Evolutionary conservation across 805 yeast species (phyloP).

Genomic region (Ogataea angusta): DNA sequence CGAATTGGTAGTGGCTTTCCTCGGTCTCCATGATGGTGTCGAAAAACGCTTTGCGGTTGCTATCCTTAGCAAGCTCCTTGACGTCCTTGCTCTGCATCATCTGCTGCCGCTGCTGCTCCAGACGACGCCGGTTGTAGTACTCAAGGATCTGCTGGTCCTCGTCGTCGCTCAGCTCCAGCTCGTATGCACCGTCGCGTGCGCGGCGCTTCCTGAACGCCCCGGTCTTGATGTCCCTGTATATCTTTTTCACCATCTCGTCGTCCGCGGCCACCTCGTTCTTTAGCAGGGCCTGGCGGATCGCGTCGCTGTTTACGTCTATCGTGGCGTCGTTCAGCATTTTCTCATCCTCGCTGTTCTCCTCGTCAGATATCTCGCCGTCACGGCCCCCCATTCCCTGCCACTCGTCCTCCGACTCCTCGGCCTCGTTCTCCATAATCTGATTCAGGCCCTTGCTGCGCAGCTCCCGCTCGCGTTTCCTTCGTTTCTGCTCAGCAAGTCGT

Average conservation of each 20-base stretch:
- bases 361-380: constrained; percentile 58
- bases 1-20: constrained; percentile 19
- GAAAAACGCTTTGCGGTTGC: constrained; percentile 64
- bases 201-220: constrained; percentile 64
- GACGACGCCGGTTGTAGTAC: constrained; percentile 31
- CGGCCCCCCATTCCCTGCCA: constrained; percentile 79
- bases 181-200: constrained; percentile 50
- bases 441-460: constrained; percentile 57
- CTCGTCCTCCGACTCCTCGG: constrained; percentile 87
- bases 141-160: constrained; percentile 58
- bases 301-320: constrained; percentile 53
- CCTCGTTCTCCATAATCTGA: constrained; percentile 72
- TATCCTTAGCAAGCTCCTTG: constrained; percentile 45
- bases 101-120: constrained; percentile 47
- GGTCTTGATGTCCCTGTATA: constrained; percentile 67
- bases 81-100: constrained; percentile 42
- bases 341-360: constrained; percentile 73
- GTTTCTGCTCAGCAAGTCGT: constrained; percentile 21
- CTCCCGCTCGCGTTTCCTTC: constrained; percentile 41
- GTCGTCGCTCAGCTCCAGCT: constrained; percentile 68
- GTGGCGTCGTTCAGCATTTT: constrained; percentile 71
- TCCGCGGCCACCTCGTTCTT: constrained; percentile 62
- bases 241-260: constrained; percentile 58
- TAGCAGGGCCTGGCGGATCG: constrained; percentile 53
- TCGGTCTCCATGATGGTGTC: constrained; percentile 50